Evolutionary conservation across 495 filamentous ascomycete genomes (phyloP).

Genomic region (Xylaria bambusicola): DNA sequence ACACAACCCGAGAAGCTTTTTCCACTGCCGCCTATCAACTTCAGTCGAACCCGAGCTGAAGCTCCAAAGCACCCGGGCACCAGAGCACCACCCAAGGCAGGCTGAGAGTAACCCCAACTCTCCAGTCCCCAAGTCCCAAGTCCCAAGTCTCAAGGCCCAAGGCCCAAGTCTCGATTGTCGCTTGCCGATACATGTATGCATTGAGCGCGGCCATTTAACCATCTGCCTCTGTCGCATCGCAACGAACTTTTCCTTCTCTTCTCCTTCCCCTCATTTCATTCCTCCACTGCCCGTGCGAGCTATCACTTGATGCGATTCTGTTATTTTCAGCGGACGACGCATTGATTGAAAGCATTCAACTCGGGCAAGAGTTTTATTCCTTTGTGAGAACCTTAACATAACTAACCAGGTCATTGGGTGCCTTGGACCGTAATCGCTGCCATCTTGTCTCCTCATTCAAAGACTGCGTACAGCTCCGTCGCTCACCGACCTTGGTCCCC

Average conservation of each 20-base stretch:
- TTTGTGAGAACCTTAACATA: neutral
- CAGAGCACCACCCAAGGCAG: no score
- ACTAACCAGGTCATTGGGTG: neutral
- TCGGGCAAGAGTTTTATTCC: neutral
- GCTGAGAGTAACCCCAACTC: conserved; percentile 16
- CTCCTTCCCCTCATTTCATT: conserved; percentile 14
- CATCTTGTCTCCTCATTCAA: neutral
- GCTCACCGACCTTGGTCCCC: neutral
- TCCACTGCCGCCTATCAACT: neutral
- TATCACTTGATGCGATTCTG: neutral
- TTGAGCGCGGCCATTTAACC: conserved; percentile 21
- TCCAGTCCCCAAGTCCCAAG: neutral
- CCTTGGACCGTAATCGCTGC: neutral
- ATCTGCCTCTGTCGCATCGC: conserved; percentile 20
- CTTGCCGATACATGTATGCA: neutral
- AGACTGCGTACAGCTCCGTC: neutral
- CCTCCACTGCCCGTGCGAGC: conserved; percentile 4
- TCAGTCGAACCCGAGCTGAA: conserved; percentile 11
- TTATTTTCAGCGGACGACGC: no score
- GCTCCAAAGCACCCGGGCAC: no score
- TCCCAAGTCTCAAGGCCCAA: no score
- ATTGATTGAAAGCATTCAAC: neutral
- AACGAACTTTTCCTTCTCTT: conserved; percentile 25
- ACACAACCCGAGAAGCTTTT: neutral
- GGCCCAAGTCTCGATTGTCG: no score